Evolutionary conservation across 257 asterid genomes (phyloP).

Genomic region (Lycium barbarum): DNA sequence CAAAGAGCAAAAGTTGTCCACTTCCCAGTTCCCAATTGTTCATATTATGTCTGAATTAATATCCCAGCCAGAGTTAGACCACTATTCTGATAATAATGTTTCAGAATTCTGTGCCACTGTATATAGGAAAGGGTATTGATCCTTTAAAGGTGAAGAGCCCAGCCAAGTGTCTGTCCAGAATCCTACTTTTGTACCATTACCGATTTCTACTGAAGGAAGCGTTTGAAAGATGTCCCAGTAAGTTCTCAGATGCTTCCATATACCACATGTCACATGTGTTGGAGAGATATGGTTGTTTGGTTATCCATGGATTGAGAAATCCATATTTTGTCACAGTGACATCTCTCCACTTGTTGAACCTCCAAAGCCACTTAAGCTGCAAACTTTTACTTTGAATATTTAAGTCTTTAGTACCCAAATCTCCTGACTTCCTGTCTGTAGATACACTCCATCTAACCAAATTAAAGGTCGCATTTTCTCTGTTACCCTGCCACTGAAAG

Average conservation of each 20-base stretch:
- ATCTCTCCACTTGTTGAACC: background rate
- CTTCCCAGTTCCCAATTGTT: background rate
- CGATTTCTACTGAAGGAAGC: background rate
- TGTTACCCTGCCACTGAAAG: background rate
- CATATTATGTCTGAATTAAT: background rate
- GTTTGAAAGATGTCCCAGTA: background rate
- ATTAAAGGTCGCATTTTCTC: background rate
- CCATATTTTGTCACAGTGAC: conserved; percentile 1
- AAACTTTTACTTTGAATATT: background rate
- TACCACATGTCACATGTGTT: conserved; percentile 11
- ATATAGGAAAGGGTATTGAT: background rate
- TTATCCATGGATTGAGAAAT: conserved; percentile 6
- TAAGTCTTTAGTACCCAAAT: background rate
- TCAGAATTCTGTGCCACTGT: background rate
- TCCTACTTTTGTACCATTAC: background rate
- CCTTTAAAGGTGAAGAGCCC: background rate
- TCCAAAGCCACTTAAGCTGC: conserved; percentile 1
- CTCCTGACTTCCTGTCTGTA: background rate
- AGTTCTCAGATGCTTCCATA: background rate
- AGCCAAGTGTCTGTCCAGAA: background rate
- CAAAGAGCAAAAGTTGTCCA: background rate
- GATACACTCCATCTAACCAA: conserved; percentile 1
- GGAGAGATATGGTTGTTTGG: conserved; percentile 11
- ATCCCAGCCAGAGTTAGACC: background rate
- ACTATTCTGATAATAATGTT: conserved; percentile 3